phyloP scores from a whole-genome alignment of 768 basidiomycete species.

The Boletus pseudo-olivaceus region DNA sequence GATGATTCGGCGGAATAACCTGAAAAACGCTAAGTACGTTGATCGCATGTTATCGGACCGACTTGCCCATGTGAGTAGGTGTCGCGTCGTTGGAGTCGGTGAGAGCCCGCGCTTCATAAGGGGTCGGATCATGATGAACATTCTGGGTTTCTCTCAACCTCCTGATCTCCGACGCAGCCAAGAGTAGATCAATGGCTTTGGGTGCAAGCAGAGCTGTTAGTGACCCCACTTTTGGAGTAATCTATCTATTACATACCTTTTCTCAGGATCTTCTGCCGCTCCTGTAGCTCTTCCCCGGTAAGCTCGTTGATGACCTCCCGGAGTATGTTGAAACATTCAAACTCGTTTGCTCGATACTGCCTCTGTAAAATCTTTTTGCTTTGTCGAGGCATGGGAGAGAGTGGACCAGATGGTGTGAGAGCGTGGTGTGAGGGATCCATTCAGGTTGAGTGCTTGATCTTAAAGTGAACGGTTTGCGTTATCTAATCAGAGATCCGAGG shows the following conservation, averaged over 20 bases:
- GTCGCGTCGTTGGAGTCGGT: neutral
- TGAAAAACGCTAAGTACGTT: conserved; percentile 4
- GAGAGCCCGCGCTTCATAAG: neutral
- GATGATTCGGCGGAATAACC: neutral
- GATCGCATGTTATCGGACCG: neutral
- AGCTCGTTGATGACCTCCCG: conserved; percentile 17
- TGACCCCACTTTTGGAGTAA: neutral
- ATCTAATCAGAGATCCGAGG: neutral
- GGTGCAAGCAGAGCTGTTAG: neutral
- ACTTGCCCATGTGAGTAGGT: conserved; percentile 6
- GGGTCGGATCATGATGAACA: neutral
- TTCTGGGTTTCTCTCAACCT: neutral
- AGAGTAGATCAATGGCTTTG: conserved; percentile 13
- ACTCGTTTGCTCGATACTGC: conserved; percentile 22
- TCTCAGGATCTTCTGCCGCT: conserved; percentile 21
- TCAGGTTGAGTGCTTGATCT: neutral
- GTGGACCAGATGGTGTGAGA: neutral
- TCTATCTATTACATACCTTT: conserved; percentile 10
- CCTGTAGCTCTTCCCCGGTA: conserved; percentile 11
- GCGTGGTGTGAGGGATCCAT: neutral
- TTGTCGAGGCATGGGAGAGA: conserved; percentile 1
- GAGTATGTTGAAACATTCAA: conserved; percentile 20
- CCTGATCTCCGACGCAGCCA: neutral
- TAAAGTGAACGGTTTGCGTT: neutral
- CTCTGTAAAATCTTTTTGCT: conserved; percentile 16